These are phyloP conservation scores for Escallonia rubra DNA, from an alignment of 129 eudicot genomes.

Conservation along the genomic window DNA sequence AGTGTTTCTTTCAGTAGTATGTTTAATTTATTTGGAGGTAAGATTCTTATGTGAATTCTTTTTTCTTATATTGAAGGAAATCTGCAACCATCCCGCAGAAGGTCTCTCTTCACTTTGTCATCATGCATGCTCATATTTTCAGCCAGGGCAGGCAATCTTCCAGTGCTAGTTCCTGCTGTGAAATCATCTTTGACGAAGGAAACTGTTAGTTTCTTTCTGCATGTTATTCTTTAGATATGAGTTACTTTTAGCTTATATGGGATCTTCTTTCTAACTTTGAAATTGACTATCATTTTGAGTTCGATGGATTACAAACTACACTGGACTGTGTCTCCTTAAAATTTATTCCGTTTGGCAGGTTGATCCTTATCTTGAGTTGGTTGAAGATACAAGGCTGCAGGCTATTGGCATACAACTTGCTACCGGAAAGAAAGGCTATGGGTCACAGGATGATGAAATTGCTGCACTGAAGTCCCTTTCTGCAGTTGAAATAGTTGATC, in stretches of 20 bases:
- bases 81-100: slow-evolving; percentile 59
- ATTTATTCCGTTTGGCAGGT: slow-evolving; percentile 29
- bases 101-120: slow-evolving; percentile 72
- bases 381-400: slow-evolving; percentile 51
- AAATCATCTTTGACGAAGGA: slow-evolving; percentile 53
- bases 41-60: slow-evolving; percentile 1
- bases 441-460: slow-evolving; percentile 51
- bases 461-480: slow-evolving; percentile 48
- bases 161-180: slow-evolving; percentile 51
- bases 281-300: background rate
- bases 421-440: slow-evolving; percentile 29
- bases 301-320: background rate
- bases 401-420: slow-evolving; percentile 19
- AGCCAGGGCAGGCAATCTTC: slow-evolving; percentile 60
- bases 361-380: slow-evolving; percentile 67
- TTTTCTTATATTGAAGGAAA: slow-evolving; percentile 33
- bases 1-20: slow-evolving; percentile 1
- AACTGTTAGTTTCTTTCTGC: slow-evolving; percentile 39
- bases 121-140: slow-evolving; percentile 58
- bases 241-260: background rate
- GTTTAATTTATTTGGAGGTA: background rate
- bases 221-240: slow-evolving; percentile 10
- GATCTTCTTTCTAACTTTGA: background rate
- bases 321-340: background rate
- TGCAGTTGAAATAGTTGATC: slow-evolving; percentile 32